These are phyloP conservation scores for Parafenestella ontariensis DNA, from an alignment of 2,329 filamentous ascomycete genomes.

Conservation along the genomic window DNA sequence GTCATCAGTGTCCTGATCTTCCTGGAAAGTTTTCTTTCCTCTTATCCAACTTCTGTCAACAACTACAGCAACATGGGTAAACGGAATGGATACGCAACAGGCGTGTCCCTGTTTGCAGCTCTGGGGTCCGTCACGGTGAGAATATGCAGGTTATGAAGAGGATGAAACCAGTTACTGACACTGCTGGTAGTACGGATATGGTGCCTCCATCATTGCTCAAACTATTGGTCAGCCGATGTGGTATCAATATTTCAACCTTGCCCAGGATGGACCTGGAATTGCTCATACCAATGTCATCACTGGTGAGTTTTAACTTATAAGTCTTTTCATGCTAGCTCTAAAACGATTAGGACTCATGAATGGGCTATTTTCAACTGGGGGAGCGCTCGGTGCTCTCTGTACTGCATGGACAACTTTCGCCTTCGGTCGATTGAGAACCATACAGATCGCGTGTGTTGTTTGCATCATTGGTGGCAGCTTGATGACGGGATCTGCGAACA, in stretches of 20 bases:
- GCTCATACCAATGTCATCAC: not conserved
- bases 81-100: not conserved
- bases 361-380: conserved; percentile 1
- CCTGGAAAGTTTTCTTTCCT: not conserved
- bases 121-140: not conserved
- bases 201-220: not conserved
- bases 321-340: not conserved
- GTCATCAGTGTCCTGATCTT: not conserved
- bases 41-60: not conserved
- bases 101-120: not conserved
- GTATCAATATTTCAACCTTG: not conserved
- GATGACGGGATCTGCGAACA: conserved; percentile 1
- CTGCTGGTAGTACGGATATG: not conserved
- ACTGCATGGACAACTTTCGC: conserved; percentile 3
- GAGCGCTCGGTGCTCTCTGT: not conserved
- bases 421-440: conserved; percentile 1
- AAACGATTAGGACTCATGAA: not conserved
- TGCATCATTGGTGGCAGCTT: conserved; percentile 1
- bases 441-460: conserved; percentile 1
- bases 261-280: not conserved
- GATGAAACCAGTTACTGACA: not conserved
- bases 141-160: not conserved
- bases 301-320: not conserved
- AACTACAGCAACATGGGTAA: not conserved
- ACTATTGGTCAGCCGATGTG: not conserved